These are phyloP conservation scores for Dipteronia sinensis DNA, from an alignment of 345 rosid species.

Conservation along the genomic window DNA sequence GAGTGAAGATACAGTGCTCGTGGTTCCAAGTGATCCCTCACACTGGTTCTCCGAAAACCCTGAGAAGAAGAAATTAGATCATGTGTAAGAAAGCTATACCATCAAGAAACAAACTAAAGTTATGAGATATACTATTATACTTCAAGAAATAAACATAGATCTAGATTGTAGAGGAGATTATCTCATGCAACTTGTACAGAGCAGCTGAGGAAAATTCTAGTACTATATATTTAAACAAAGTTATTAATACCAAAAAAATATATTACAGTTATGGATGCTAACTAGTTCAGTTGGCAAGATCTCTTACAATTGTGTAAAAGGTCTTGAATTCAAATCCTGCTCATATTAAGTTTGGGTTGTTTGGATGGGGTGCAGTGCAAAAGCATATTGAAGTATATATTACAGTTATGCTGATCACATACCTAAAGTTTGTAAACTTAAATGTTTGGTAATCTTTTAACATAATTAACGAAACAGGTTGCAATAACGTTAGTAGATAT, in stretches of 20 bases:
- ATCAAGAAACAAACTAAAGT: constrained; percentile 2
- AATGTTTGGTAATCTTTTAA: background rate
- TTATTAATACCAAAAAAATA: background rate
- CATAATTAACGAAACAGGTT: background rate
- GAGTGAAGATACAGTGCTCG: constrained; percentile 62
- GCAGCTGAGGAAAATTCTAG: background rate
- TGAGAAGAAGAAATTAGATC: constrained; percentile 19
- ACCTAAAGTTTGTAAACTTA: background rate
- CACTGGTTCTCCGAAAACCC: constrained; percentile 55
- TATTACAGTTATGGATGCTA: background rate
- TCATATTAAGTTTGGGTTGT: background rate
- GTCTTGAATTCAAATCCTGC: background rate
- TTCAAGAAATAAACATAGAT: background rate
- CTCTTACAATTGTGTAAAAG: background rate
- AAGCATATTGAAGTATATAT: background rate
- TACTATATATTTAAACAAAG: background rate
- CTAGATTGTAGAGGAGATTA: background rate
- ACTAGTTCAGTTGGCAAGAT: background rate
- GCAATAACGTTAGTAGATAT: background rate
- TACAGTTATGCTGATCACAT: background rate
- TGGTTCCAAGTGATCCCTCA: constrained; percentile 40
- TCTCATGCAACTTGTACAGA: background rate
- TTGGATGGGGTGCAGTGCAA: background rate
- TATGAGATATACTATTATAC: background rate
- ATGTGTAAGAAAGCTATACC: background rate